A percentile compares a stretch with the other conserved stretches of the same genome.
phyloP scores from a whole-genome alignment of 371 early-diverging fungal species.

The Parasitella parasitica region DNA sequence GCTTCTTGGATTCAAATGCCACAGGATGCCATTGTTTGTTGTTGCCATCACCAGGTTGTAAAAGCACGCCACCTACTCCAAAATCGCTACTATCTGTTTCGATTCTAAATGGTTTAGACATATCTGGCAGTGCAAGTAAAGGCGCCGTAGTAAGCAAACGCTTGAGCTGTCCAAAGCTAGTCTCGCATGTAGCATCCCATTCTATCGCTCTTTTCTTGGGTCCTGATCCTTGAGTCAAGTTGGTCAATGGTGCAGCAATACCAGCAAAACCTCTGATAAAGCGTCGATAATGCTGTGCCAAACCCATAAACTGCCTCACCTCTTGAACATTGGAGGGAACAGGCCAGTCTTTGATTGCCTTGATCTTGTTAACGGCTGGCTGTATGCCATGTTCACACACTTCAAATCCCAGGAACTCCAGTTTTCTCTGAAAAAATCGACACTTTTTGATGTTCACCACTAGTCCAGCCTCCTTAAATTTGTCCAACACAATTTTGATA shows the following conservation, averaged over 20 bases:
- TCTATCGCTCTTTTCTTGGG: constrained; percentile 1
- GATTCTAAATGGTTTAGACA: constrained; percentile 9
- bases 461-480: constrained; percentile 25
- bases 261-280: constrained; percentile 30
- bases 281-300: constrained; percentile 28
- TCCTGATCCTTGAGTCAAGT: constrained; percentile 28
- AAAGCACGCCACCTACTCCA: constrained; percentile 30
- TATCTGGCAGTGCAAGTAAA: constrained; percentile 21
- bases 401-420: constrained; percentile 50
- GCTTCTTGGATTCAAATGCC: constrained; percentile 34
- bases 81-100: constrained; percentile 22
- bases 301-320: constrained; percentile 33
- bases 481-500: constrained; percentile 32
- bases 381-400: constrained; percentile 29
- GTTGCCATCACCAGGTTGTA: constrained; percentile 27
- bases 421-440: constrained; percentile 27
- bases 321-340: constrained; percentile 35
- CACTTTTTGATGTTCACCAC: constrained; percentile 54
- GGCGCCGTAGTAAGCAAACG: constrained; percentile 2
- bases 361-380: constrained; percentile 20
- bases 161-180: constrained; percentile 7
- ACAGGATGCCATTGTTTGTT: constrained; percentile 21
- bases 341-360: constrained; percentile 32
- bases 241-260: constrained; percentile 38
- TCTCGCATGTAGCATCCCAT: background rate